Percentiles rank a stretch among this genome's conserved stretches.
These are phyloP conservation scores for Talaromyces wortmannii DNA, from an alignment of 495 filamentous ascomycete species.

Conservation along the genomic window DNA sequence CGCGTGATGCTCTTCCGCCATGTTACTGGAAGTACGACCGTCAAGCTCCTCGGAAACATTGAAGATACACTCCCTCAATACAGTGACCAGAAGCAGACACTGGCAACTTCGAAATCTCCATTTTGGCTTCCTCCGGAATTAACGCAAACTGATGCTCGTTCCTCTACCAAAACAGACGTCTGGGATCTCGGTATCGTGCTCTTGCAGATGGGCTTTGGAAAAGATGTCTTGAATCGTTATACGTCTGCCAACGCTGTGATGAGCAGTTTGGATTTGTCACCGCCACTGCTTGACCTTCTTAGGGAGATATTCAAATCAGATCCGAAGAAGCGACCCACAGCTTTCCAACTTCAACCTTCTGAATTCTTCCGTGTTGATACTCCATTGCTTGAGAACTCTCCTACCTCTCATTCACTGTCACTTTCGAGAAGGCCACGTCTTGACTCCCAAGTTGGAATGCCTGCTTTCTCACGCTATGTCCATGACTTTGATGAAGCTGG, in stretches of 20 bases:
- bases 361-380: slow-evolving; percentile 70
- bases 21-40: slow-evolving; percentile 28
- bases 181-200: slow-evolving; percentile 91
- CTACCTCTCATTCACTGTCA: slow-evolving; percentile 32
- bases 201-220: slow-evolving; percentile 90
- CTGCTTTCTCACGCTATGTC: slow-evolving; percentile 61
- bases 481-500: slow-evolving; percentile 89
- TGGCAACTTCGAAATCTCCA: slow-evolving; percentile 60
- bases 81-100: slow-evolving; percentile 24
- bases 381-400: slow-evolving; percentile 28
- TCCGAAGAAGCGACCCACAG: slow-evolving; percentile 74
- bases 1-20: slow-evolving; percentile 62
- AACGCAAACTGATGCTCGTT: slow-evolving; percentile 48
- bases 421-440: slow-evolving; percentile 33
- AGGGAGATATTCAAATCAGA: slow-evolving; percentile 76
- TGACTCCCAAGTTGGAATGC: slow-evolving; percentile 35
- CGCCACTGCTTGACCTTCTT: slow-evolving; percentile 70
- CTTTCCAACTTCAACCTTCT: slow-evolving; percentile 82
- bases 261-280: slow-evolving; percentile 57
- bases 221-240: slow-evolving; percentile 67
- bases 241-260: slow-evolving; percentile 67
- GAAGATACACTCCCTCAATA: slow-evolving; percentile 32
- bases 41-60: slow-evolving; percentile 37
- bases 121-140: slow-evolving; percentile 83
- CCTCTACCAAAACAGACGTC: slow-evolving; percentile 79